Evolutionary conservation across 179 eudicot species (phyloP).

Genomic region (Gypsophila paniculata): DNA sequence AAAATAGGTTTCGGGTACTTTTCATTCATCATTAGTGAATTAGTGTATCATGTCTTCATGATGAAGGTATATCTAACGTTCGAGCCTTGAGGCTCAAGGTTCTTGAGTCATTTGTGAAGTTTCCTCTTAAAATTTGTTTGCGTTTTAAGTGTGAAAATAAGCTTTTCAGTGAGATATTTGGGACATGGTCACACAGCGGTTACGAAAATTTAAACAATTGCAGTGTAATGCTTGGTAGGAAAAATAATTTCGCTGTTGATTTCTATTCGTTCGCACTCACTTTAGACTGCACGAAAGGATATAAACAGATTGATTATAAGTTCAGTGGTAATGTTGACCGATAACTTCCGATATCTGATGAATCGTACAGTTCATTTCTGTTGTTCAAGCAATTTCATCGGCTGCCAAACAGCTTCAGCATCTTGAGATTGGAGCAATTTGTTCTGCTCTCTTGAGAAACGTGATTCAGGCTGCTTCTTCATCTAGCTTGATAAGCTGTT

Average conservation of each 20-base stretch:
- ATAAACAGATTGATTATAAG: slow-evolving; percentile 6
- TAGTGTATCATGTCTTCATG: not conserved
- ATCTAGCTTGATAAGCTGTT: slow-evolving; percentile 50
- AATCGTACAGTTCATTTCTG: slow-evolving; percentile 67
- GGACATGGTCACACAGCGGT: not conserved
- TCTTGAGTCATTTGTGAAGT: not conserved
- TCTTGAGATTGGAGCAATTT: slow-evolving; percentile 48
- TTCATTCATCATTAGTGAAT: not conserved
- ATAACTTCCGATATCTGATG: slow-evolving; percentile 18
- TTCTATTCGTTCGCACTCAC: not conserved
- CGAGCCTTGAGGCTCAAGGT: no score
- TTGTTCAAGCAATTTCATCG: slow-evolving; percentile 62
- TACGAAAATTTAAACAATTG: not conserved
- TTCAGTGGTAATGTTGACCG: slow-evolving; percentile 17
- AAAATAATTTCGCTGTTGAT: not conserved
- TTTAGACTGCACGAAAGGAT: not conserved
- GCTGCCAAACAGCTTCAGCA: slow-evolving; percentile 75
- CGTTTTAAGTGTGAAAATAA: not conserved
- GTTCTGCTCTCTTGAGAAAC: slow-evolving; percentile 60
- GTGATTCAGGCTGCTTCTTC: slow-evolving; percentile 66
- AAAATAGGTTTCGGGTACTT: not conserved
- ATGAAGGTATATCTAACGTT: not conserved
- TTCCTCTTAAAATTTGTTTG: no score
- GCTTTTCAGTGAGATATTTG: not conserved
- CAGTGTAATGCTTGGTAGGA: not conserved